These are phyloP conservation scores for Tremella mesenterica DNA, from an alignment of 768 basidiomycete genomes.

Conservation along the genomic window DNA sequence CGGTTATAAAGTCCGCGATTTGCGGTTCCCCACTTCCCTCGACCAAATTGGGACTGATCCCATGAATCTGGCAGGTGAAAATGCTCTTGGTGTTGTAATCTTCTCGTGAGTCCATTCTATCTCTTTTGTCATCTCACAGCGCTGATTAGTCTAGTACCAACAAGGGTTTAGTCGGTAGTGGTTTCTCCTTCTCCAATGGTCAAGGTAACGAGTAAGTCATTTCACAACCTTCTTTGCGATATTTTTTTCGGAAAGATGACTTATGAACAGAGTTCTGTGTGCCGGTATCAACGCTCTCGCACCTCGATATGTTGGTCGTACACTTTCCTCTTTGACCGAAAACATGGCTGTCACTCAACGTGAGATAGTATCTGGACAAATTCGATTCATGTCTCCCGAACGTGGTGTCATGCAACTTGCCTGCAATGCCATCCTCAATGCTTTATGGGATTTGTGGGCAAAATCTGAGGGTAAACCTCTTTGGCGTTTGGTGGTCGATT, in stretches of 20 bases:
- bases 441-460: constrained; percentile 64
- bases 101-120: neutral
- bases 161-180: constrained; percentile 1
- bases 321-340: neutral
- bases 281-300: constrained; percentile 5
- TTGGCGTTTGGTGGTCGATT: constrained; percentile 83
- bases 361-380: constrained; percentile 1
- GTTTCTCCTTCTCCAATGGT: constrained; percentile 7
- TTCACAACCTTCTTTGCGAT: neutral
- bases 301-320: constrained; percentile 4
- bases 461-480: constrained; percentile 62
- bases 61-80: constrained; percentile 3
- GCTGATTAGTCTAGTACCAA: constrained; percentile 2
- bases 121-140: neutral
- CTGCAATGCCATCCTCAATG: constrained; percentile 59
- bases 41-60: constrained; percentile 5
- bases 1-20: constrained; percentile 1
- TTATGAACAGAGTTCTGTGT: constrained; percentile 3
- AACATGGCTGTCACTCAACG: constrained; percentile 3
- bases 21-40: constrained; percentile 4
- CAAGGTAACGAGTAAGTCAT: constrained; percentile 7
- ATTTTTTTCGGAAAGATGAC: neutral
- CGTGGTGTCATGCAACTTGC: constrained; percentile 32
- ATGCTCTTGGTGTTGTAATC: constrained; percentile 1
- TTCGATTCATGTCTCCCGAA: constrained; percentile 9